A percentile compares a stretch with the other conserved stretches of the same genome.
These are phyloP conservation scores for Populus euphratica DNA, from an alignment of 345 rosid genomes.

Conservation along the genomic window DNA sequence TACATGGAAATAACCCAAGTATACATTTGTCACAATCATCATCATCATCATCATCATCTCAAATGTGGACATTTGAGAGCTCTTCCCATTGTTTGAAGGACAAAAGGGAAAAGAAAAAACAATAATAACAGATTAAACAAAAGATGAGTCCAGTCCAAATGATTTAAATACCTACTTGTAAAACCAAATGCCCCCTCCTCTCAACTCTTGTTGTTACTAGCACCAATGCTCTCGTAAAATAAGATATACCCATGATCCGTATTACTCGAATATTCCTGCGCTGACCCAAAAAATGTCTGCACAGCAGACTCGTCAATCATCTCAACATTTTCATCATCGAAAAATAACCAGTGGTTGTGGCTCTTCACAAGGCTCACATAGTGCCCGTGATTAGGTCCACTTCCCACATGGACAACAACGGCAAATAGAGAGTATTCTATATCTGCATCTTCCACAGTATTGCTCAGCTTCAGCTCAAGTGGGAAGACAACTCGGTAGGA, in stretches of 20 bases:
- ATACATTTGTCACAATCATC: conserved; percentile 33
- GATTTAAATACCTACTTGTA: conserved; percentile 42
- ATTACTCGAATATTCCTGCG: conserved; percentile 92
- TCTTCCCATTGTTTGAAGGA: conserved; percentile 27
- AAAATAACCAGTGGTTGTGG: conserved; percentile 97
- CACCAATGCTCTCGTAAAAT: conserved; percentile 85
- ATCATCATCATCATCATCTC: conserved; percentile 32
- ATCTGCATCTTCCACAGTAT: conserved; percentile 87
- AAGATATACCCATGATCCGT: conserved; percentile 97
- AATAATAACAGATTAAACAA: conserved; percentile 16
- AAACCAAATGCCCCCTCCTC: conserved; percentile 21
- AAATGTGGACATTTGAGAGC: conserved; percentile 24
- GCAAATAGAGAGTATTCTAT: conserved; percentile 90
- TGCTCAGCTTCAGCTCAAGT: conserved; percentile 88
- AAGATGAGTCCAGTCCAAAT: conserved; percentile 27
- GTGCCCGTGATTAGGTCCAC: conserved; percentile 96
- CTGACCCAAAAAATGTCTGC: conserved; percentile 95
- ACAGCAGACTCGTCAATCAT: conserved; percentile 98
- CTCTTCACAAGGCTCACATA: conserved; percentile 98
- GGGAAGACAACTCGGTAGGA: conserved; percentile 95
- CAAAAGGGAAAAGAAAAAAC: conserved; percentile 18
- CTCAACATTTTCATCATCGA: conserved; percentile 95
- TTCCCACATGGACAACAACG: conserved; percentile 97
- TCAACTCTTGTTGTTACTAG: conserved; percentile 49
- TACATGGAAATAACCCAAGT: conserved; percentile 55